phyloP scores from a whole-genome alignment of 352 stramenopile species.

The Phytopythium mirpurense region DNA sequence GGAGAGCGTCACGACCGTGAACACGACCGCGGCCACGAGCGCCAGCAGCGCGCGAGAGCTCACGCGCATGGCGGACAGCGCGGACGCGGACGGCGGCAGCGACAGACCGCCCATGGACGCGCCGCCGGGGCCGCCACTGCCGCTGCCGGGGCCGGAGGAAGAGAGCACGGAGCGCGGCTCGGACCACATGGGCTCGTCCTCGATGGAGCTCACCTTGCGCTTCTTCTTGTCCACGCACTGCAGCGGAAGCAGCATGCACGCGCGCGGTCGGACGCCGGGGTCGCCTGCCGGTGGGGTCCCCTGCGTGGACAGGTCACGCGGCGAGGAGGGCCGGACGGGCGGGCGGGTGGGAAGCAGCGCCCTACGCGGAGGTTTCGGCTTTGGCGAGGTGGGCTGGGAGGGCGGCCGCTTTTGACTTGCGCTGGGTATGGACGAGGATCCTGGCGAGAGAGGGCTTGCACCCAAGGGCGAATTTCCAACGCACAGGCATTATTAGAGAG shows the following conservation, averaged over 20 bases:
- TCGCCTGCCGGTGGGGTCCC: too few relatives aligned
- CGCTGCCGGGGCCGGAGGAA: slow-evolving; percentile 11
- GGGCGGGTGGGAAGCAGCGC: too few relatives aligned
- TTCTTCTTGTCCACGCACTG: slow-evolving; percentile 65
- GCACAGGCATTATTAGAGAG: too few relatives aligned
- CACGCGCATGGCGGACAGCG: slow-evolving; percentile 34
- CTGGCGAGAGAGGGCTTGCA: too few relatives aligned
- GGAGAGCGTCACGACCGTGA: slow-evolving; percentile 66
- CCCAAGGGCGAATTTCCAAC: too few relatives aligned
- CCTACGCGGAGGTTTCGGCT: background rate
- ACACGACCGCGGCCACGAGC: slow-evolving; percentile 36
- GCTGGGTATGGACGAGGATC: background rate
- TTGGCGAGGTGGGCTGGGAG: background rate
- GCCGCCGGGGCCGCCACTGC: slow-evolving; percentile 12
- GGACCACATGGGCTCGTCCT: slow-evolving; percentile 53
- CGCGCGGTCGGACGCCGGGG: background rate
- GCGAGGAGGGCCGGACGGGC: too few relatives aligned
- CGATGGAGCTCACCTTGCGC: slow-evolving; percentile 72
- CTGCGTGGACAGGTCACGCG: background rate
- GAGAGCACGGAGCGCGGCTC: slow-evolving; percentile 22
- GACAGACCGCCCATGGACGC: slow-evolving; percentile 11
- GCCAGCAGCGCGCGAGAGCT: slow-evolving; percentile 45
- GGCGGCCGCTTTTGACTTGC: background rate
- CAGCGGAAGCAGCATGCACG: slow-evolving; percentile 25
- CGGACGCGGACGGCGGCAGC: slow-evolving; percentile 19